Evolutionary conservation across 352 stramenopile species (phyloP).

Genomic region (Phytophthora nicotianae): DNA sequence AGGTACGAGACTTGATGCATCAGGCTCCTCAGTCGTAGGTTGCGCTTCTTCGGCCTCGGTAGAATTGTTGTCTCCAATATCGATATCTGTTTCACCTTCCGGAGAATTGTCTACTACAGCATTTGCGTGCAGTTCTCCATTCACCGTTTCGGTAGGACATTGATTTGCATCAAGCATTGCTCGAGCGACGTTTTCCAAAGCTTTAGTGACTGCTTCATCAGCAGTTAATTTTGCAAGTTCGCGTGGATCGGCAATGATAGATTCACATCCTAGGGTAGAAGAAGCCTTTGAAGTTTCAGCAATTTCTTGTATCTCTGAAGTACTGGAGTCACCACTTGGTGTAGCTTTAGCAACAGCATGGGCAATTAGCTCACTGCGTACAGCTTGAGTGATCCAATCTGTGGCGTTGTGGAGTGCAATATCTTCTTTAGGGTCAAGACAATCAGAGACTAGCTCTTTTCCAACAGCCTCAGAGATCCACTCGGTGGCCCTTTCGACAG

Average conservation of each 20-base stretch:
- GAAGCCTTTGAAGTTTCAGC: not conserved
- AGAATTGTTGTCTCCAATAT: conserved; percentile 7
- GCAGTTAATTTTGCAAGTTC: conserved; percentile 19
- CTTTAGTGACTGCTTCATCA: conserved; percentile 8
- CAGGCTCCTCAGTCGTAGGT: not conserved
- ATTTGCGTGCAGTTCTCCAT: conserved; percentile 10
- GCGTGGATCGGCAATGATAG: not conserved
- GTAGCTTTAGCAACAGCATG: conserved; percentile 2
- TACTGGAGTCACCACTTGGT: not conserved
- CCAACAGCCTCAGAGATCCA: conserved; percentile 17
- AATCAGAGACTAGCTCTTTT: conserved; percentile 14
- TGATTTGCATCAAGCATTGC: conserved; percentile 12
- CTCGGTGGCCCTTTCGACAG: conserved; percentile 3
- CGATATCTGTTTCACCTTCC: not conserved
- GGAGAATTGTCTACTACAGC: not conserved
- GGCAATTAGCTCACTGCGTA: conserved; percentile 7
- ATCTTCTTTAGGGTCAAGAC: conserved; percentile 6
- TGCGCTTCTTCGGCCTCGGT: not conserved
- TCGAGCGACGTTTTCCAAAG: conserved; percentile 17
- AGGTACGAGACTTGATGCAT: conserved; percentile 7
- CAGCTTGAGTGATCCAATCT: conserved; percentile 8
- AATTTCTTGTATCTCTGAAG: not conserved
- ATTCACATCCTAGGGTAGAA: not conserved
- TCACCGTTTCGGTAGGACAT: conserved; percentile 10
- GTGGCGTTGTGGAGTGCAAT: conserved; percentile 2